Evolutionary conservation across 306 rosid species (phyloP), one percentile per base, ranked within the genome.

Genomic region (Spatholobus suberectus): DNA sequence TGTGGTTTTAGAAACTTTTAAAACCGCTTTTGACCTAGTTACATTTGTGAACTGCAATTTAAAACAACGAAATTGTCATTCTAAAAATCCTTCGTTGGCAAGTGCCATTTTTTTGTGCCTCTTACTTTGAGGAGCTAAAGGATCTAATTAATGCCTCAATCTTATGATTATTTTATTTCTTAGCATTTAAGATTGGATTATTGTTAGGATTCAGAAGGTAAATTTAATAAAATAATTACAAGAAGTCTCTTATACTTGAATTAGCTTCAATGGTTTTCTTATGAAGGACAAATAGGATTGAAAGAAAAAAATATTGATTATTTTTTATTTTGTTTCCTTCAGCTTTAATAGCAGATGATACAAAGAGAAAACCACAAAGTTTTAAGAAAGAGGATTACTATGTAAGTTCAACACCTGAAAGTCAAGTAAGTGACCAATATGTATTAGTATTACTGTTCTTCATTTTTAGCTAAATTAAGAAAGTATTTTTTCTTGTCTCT

Each of bases 351-450:
- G 75, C 75, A 47, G 21, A 21, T 44, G 87, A 92, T 43, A 85
- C 82, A 59, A 90, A 89, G 84, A 86, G 92, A 83, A 89, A 91
- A 83, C 83, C 81, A 24, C 29, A 81, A 35, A 85, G 77, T 85
- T 91, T 86, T 86, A 86, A 86, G 88, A 94, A 93, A 62, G 94
- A 89, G 75, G 94, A 91, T 74, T 85, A 54, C 89, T 90, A 55
- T 75, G 88, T 82, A 76, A 93, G 88, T 76, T 89, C 97, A 12
- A 67, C 91, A 58, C 94, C 94, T 24, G 75, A 88, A 75, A 91
- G 90, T 86, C 93, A 80, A 43, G 97, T 93, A 85, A 35, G 91
- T 70, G 70, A 38, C 51, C 66, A 73, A 66, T 71, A 4, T 71
- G 29, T 41, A 15, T 37, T 18, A 35, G 5, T 18, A 35, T 6